Base-by-base conservation (phyloP, 371 early-diverging fungal genomes). In the Dinochytrium kinnereticum region DNA sequence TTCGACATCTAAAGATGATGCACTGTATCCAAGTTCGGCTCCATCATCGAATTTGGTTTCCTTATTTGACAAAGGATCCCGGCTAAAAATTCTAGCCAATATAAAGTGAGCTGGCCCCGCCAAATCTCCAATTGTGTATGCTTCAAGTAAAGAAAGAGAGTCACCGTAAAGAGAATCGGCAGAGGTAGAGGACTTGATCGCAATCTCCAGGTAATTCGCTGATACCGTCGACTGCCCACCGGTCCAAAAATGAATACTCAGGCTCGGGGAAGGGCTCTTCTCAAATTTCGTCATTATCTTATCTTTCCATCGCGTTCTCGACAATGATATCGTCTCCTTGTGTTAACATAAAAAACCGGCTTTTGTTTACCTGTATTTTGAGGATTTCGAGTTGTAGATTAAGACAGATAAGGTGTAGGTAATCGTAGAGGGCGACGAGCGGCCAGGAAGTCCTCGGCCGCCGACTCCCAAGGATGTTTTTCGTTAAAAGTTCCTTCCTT, bases 291-390 rank as follows among this genome's bases (percentile, higher is more conserved):
- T 66, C 2, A 19, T 28, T 0, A 79, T 28, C 3, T 71, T 73
- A 37, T 64, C 68, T 30, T 51, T 68, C 80, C 80, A 79, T 30
- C 80, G 71, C 10, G 77, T 71, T 31, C 75, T 70, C 10, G 72
- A 61, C n/a, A n/a, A n/a, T 74, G 68, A 57, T 71, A 59, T 2
- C n/a, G n/a, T n/a, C n/a, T n/a, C n/a, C n/a, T n/a, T n/a, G n/a
- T n/a, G n/a, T n/a, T n/a, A n/a, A n/a, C n/a, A n/a, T n/a, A n/a
- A n/a, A n/a, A n/a, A n/a, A n/a, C n/a, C n/a, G n/a, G n/a, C n/a
- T n/a, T n/a, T n/a, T n/a, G n/a, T n/a, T n/a, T 17, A 59, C 70
- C 50, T 77, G 77, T 0, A 70, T 55, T 24, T 59, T 75, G 33
- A 80, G 33, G 17, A 80, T 77, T 51, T 77, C 77, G 38, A 80